A percentile compares a stretch with the other conserved stretches of the same genome.
Evolutionary conservation across 106 monocot genomes (phyloP).

Genomic region (Triglochin maritima): DNA sequence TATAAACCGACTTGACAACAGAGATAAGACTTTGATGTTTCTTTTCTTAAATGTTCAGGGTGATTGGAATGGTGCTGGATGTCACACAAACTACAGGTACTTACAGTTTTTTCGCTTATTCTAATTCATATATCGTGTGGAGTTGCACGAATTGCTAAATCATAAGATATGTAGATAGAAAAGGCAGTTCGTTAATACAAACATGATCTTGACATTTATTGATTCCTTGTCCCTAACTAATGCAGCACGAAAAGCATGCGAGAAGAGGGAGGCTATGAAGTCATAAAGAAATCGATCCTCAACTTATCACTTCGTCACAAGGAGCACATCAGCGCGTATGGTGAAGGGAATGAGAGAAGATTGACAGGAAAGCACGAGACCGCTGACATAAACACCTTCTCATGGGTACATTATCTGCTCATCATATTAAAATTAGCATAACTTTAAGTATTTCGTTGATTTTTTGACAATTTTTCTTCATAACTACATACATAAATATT

Average conservation of each 20-base stretch:
- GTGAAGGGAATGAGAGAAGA: conserved; percentile 84
- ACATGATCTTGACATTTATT: not conserved
- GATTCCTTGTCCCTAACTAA: not conserved
- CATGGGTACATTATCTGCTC: conserved; percentile 43
- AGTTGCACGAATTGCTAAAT: too few species aligned
- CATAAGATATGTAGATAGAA: too few species aligned
- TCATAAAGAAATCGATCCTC: conserved; percentile 77
- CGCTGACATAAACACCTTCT: conserved; percentile 68
- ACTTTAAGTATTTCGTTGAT: too few species aligned
- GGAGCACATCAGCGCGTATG: conserved; percentile 79
- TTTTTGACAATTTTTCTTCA: too few species aligned
- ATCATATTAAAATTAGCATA: not conserved
- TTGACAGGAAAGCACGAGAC: conserved; percentile 89
- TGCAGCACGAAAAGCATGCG: conserved; percentile 82
- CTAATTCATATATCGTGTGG: not conserved
- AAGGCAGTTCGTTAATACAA: not conserved
- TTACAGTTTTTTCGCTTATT: not conserved
- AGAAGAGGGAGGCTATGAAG: conserved; percentile 71
- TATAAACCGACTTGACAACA: not conserved
- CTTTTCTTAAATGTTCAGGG: conserved; percentile 22
- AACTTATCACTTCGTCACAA: conserved; percentile 73
- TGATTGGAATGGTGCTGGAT: conserved; percentile 81
- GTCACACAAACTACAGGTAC: conserved; percentile 77
- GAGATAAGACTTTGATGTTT: not conserved
- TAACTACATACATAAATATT: too few species aligned